Evolutionary conservation across 108 stramenopile genomes (phyloP).

Genomic region (Nitzschia sp.): DNA sequence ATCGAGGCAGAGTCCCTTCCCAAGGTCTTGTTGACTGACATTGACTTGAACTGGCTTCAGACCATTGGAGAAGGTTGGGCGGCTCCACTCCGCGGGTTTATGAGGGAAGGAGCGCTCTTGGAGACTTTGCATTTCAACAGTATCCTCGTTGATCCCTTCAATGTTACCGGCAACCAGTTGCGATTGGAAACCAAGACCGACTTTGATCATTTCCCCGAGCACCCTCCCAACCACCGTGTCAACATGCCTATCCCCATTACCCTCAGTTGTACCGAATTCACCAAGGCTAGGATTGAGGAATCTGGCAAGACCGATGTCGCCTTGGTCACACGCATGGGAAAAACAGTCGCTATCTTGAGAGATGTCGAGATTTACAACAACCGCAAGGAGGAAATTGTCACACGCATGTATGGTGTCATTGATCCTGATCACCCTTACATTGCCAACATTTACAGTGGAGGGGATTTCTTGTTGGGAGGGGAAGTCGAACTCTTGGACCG

Average conservation of each 20-base stretch:
- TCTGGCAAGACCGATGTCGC: conserved; percentile 80
- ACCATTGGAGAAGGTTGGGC: conserved; percentile 98
- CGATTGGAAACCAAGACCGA: conserved; percentile 78
- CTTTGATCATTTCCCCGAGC: conserved; percentile 71
- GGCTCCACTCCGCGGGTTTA: conserved; percentile 95
- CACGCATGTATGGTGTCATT: conserved; percentile 95
- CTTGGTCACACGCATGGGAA: conserved; percentile 91
- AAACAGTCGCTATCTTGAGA: conserved; percentile 89
- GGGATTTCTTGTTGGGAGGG: conserved; percentile 93
- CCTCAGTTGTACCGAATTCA: conserved; percentile 83
- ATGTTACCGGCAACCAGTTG: conserved; percentile 81
- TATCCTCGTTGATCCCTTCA: conserved; percentile 94
- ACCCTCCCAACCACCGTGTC: conserved; percentile 78
- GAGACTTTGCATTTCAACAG: conserved; percentile 97
- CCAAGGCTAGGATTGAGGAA: conserved; percentile 82
- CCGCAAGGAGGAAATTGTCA: conserved; percentile 96
- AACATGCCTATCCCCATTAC: conserved; percentile 95
- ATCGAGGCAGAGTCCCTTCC: conserved; percentile 87
- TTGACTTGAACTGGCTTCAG: conserved; percentile 97
- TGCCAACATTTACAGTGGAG: conserved; percentile 89
- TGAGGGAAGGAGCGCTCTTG: conserved; percentile 95
- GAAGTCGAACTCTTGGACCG: conserved; percentile 94
- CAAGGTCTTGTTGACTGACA: conserved; percentile 93
- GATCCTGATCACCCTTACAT: conserved; percentile 97
- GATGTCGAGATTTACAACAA: conserved; percentile 94